phyloP scores from a whole-genome alignment of 495 filamentous ascomycete genomes.

The Penicillium verhagenii region DNA sequence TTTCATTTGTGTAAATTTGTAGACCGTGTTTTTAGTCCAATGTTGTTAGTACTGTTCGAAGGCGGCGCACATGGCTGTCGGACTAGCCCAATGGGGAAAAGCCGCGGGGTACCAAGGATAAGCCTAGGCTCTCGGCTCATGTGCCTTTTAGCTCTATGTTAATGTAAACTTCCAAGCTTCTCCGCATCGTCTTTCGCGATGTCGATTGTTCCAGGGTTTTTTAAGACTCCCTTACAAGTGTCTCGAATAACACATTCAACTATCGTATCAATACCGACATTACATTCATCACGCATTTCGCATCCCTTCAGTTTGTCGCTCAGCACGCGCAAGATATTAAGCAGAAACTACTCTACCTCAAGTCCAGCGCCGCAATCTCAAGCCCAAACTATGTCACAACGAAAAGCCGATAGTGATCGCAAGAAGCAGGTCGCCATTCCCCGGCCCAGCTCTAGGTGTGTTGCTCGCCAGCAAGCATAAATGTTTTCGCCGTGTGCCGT shows the following conservation, averaged over 20 bases:
- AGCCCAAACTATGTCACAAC: slow-evolving; percentile 19
- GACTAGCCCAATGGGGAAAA: slow-evolving; percentile 19
- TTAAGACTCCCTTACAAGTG: slow-evolving; percentile 8
- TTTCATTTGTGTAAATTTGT: neutral
- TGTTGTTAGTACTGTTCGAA: neutral
- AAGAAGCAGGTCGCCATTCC: slow-evolving; percentile 30
- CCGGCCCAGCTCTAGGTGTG: slow-evolving; percentile 37
- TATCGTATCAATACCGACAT: neutral
- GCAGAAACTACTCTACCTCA: slow-evolving; percentile 2
- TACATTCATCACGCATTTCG: neutral
- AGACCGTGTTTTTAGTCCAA: too few relatives aligned
- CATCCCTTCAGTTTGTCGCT: neutral
- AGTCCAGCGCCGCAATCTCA: slow-evolving; percentile 1
- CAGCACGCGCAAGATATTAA: neutral
- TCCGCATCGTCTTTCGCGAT: slow-evolving; percentile 5
- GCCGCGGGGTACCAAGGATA: slow-evolving; percentile 29
- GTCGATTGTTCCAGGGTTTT: slow-evolving; percentile 7
- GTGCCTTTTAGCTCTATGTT: slow-evolving; percentile 10
- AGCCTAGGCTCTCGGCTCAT: slow-evolving; percentile 30
- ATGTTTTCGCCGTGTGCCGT: neutral
- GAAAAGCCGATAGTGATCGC: slow-evolving; percentile 14
- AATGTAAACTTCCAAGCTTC: slow-evolving; percentile 17
- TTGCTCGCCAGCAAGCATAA: neutral
- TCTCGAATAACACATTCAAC: neutral
- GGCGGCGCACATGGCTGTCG: slow-evolving; percentile 14